Conservation (phyloP, 371 early-diverging fungal genomes). For the Smittium culicis region DNA sequence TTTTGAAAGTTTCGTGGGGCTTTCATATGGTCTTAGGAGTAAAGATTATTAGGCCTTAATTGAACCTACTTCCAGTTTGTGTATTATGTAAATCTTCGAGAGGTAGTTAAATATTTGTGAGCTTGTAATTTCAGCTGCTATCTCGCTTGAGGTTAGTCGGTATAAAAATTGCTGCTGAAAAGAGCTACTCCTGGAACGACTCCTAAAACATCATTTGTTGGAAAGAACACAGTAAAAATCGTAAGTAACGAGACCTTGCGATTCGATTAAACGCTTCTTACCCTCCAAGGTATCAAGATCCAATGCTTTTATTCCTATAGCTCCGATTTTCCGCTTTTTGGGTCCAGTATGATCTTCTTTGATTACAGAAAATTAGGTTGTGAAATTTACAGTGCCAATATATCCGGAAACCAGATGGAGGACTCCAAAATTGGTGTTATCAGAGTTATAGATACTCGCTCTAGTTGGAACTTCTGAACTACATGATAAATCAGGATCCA, state of each 20-base stretch:
- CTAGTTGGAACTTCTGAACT: background rate
- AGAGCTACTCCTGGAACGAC: background rate
- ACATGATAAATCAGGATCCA: background rate
- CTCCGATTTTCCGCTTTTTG: background rate
- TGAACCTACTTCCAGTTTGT: background rate
- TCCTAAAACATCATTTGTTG: background rate
- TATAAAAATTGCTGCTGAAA: background rate
- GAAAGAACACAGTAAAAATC: background rate
- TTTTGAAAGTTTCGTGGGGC: background rate
- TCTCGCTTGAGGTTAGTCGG: background rate
- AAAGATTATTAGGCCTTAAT: background rate
- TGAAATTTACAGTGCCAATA: background rate
- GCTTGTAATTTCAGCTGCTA: background rate
- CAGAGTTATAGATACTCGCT: background rate
- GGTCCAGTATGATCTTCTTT: background rate
- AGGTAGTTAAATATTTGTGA: background rate
- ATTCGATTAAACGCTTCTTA: background rate
- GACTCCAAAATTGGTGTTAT: background rate
- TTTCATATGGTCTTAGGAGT: background rate
- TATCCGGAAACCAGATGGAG: background rate
- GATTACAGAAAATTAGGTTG: background rate
- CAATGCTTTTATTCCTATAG: background rate
- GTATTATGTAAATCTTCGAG: background rate
- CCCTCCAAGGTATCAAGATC: background rate
- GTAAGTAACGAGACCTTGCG: background rate